phyloP scores from a whole-genome alignment of 2,329 filamentous ascomycete species.

The Diaporthe longicolla region DNA sequence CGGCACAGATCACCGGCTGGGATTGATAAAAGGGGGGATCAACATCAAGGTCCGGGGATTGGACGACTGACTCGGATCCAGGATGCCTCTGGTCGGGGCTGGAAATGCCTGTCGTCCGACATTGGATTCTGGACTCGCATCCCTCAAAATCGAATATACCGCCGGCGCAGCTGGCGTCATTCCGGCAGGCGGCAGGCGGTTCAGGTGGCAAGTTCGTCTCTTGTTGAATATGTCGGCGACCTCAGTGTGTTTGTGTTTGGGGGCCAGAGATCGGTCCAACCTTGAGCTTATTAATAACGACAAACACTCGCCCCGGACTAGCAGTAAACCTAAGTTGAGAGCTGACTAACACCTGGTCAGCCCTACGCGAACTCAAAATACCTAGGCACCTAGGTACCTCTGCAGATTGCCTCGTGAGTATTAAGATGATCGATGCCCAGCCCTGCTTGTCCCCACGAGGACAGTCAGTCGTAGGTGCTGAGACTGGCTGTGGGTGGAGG shows the following conservation, averaged over 20 bases:
- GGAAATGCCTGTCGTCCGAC: constrained; percentile 26
- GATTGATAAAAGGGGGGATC: constrained; percentile 17
- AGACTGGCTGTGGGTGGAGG: constrained; percentile 3
- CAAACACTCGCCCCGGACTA: neutral
- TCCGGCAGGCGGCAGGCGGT: constrained; percentile 7
- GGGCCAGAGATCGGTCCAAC: neutral
- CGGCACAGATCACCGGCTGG: constrained; percentile 20
- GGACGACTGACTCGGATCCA: constrained; percentile 11
- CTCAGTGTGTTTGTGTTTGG: too few relatives aligned
- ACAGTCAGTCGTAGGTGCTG: neutral
- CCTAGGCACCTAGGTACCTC: neutral
- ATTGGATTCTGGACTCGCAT: neutral
- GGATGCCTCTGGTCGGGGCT: constrained; percentile 23
- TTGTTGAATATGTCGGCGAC: neutral
- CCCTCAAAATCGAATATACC: constrained; percentile 15
- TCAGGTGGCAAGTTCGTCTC: neutral
- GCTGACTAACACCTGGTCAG: neutral
- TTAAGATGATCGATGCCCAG: neutral
- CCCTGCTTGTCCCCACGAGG: constrained; percentile 1
- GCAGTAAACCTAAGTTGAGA: neutral
- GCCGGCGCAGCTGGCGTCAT: constrained; percentile 25
- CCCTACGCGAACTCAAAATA: neutral
- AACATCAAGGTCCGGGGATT: constrained; percentile 14
- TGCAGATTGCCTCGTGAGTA: constrained; percentile 6
- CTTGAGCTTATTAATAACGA: neutral